Conservation (phyloP, 148 eudicot genomes). For the Spergularia bocconei region DNA sequence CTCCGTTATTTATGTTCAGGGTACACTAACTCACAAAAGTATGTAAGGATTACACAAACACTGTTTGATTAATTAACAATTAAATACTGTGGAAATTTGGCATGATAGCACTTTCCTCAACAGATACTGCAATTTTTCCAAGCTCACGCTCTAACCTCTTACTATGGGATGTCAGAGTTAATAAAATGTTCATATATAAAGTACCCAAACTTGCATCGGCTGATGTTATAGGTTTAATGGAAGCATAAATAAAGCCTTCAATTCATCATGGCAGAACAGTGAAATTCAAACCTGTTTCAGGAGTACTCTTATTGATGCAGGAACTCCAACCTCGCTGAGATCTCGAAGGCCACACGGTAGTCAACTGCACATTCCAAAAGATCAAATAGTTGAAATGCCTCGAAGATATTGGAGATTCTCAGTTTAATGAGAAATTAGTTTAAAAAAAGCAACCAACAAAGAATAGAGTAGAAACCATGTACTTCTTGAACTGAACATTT, state of each 20-base stretch:
- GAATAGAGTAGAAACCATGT: neutral
- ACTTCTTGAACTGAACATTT: neutral
- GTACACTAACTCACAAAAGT: neutral
- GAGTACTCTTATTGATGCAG: constrained; percentile 46
- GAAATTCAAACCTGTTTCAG: constrained; percentile 62
- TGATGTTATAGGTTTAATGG: neutral
- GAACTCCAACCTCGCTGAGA: constrained; percentile 70
- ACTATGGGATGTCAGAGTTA: neutral
- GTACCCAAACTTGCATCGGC: constrained; percentile 4
- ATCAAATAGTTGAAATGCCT: constrained; percentile 6
- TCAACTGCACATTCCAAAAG: constrained; percentile 50
- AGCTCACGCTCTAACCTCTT: neutral
- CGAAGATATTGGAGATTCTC: neutral
- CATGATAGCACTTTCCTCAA: constrained; percentile 2
- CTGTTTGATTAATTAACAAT: neutral
- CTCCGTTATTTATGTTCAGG: neutral
- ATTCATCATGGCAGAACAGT: constrained; percentile 12
- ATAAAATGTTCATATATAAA: neutral
- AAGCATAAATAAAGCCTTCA: neutral
- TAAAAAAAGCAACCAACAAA: neutral
- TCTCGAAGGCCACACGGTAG: constrained; percentile 69
- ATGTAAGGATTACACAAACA: neutral
- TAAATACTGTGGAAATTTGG: neutral
- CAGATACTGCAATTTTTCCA: neutral
- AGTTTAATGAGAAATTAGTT: neutral